Conservation (phyloP, 1,284 basidiomycete species). For the Pascua guehoae region DNA sequence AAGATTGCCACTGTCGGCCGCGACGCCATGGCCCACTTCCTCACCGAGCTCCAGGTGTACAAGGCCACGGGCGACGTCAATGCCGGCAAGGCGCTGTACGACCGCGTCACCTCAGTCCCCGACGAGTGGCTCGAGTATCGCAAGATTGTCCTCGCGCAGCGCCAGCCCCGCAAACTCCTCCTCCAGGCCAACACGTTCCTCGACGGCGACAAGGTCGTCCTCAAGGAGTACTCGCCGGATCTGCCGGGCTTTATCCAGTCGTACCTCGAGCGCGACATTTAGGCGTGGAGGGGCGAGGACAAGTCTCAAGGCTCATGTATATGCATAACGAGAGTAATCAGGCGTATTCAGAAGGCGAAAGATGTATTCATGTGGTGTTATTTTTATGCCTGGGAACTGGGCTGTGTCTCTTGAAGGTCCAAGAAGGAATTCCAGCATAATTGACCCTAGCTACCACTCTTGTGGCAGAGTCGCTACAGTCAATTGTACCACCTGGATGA, state of each 20-base stretch:
- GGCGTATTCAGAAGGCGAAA: too few relatives aligned
- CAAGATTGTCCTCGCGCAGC: constrained; percentile 14
- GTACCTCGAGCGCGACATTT: constrained; percentile 18
- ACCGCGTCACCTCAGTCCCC: constrained; percentile 7
- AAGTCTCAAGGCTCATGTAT: not conserved
- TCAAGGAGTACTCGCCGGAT: constrained; percentile 15
- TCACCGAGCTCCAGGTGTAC: constrained; percentile 18
- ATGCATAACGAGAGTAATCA: not conserved
- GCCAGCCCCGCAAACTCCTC: constrained; percentile 19
- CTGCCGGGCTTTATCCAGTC: constrained; percentile 15
- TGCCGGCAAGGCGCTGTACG: constrained; percentile 13
- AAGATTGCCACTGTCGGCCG: constrained; percentile 13
- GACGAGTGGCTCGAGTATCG: constrained; percentile 15
- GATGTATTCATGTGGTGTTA: too few relatives aligned
- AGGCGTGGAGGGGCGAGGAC: not conserved
- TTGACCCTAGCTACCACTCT: too few relatives aligned
- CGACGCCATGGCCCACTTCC: constrained; percentile 16
- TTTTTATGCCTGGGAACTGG: too few relatives aligned
- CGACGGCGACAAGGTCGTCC: constrained; percentile 12
- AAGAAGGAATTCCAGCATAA: too few relatives aligned
- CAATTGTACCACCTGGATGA: too few relatives aligned
- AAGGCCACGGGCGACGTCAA: constrained; percentile 18
- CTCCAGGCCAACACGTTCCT: constrained; percentile 19
- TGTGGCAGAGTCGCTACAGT: too few relatives aligned
- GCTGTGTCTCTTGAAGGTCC: too few relatives aligned